Base-by-base conservation (phyloP, 306 rosid genomes). In the Fagus crenata region DNA sequence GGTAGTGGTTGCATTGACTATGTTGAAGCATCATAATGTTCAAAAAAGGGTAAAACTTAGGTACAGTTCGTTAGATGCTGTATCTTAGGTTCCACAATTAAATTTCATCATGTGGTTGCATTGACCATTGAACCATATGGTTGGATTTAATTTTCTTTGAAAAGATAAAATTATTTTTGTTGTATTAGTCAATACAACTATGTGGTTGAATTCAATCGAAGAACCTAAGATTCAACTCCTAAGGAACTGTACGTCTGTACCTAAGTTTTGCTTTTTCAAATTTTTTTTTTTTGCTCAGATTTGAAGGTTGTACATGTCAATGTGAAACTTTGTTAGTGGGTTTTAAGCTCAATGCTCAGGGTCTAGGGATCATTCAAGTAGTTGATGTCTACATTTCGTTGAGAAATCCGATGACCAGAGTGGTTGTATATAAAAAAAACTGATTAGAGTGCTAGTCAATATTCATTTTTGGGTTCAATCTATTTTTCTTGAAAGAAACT, bases 321-420 rank as follows among this genome's bases (percentile, higher is more conserved):
- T 49, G 49, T 65, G 7, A 65, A 78, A 54, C 81, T 75, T 74
- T 75, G 65, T 51, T 9, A 70, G 77, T 37, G 49, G 70, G 59
- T 77, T 55, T 32, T 75, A 40, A 76, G 33, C 49, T 42, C n/a
- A 53, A 42, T 17, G 49, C 28, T 67, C 9, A 67, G 35, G 53
- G 4, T 5, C 12, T 65, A 65, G 49, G 67, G 71, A 39, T 14
- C 13, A 3, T 6, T 15, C 49, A 17, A 37, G 71, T 65, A 15
- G 46, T 37, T 37, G 71, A 39, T 17, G 49, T 6, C 0, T 8
- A 60, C 39, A 4, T 28, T 6, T 60, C 12, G 17, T 60, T 6
- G 2, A 60, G 67, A 60, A 60, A 31, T 60, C 31, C 13, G 67
- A 58, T 56, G 33, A 22, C 28, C 28, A 22, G 28, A 22, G 28